Percentiles rank a stretch among this genome's conserved stretches.
phyloP scores from a whole-genome alignment of 1,284 basidiomycete species.

The Austroboletus novae-zelandiae region DNA sequence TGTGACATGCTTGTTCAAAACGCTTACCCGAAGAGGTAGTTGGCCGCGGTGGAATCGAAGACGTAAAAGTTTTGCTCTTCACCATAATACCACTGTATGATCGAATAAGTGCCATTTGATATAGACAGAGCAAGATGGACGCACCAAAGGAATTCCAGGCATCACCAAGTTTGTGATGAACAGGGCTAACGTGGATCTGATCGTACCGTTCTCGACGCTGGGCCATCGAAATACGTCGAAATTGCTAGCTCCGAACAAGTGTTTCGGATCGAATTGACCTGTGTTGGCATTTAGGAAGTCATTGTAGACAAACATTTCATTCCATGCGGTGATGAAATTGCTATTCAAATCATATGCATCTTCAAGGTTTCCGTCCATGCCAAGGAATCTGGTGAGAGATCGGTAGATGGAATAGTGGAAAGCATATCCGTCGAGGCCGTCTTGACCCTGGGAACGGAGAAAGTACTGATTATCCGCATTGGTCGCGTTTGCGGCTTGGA shows the following conservation, averaged over 20 bases:
- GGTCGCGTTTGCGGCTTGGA: constrained; percentile 66
- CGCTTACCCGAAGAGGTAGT: constrained; percentile 83
- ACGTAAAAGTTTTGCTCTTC: constrained; percentile 88
- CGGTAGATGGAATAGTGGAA: constrained; percentile 95
- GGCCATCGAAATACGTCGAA: constrained; percentile 95
- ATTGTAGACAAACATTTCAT: constrained; percentile 83
- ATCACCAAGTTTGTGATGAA: constrained; percentile 80
- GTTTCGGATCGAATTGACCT: constrained; percentile 72
- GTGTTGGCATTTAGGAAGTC: constrained; percentile 78
- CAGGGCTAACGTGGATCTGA: constrained; percentile 69
- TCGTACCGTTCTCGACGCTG: constrained; percentile 77
- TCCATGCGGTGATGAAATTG: constrained; percentile 87
- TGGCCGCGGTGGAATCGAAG: constrained; percentile 79
- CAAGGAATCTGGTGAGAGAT: constrained; percentile 76
- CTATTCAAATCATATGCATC: constrained; percentile 80
- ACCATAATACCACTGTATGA: constrained; percentile 70
- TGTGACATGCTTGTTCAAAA: background rate
- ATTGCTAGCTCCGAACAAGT: constrained; percentile 88
- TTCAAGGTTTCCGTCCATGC: constrained; percentile 89
- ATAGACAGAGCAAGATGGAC: constrained; percentile 16
- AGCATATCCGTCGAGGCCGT: constrained; percentile 73
- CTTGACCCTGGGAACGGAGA: constrained; percentile 61
- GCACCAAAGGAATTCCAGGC: constrained; percentile 80
- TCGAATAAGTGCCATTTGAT: constrained; percentile 6
- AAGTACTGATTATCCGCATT: constrained; percentile 68